These are phyloP conservation scores for Trypanosoma melophagium DNA, from an alignment of 208 protist species.

Conservation along the genomic window DNA sequence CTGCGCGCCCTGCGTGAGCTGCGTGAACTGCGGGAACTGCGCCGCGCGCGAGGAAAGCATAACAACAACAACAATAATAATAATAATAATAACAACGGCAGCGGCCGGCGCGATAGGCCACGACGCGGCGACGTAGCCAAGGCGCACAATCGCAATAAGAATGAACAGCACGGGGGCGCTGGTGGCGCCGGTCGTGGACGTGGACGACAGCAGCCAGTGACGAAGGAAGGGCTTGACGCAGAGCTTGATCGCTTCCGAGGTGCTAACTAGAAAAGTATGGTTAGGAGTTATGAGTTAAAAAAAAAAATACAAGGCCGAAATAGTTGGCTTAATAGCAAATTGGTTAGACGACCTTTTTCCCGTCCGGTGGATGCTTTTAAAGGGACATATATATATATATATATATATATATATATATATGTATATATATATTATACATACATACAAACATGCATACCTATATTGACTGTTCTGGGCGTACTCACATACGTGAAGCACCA, in stretches of 20 bases:
- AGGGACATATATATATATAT: background rate
- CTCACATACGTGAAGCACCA: background rate
- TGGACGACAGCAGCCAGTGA: constrained; percentile 26
- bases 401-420: background rate
- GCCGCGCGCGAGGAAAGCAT: background rate
- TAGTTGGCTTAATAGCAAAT: background rate
- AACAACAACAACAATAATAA: background rate
- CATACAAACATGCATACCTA: background rate
- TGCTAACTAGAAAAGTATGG: constrained; percentile 32
- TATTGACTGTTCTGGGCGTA: too few species aligned
- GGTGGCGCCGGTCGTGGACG: constrained; percentile 26
- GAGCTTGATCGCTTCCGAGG: constrained; percentile 79
- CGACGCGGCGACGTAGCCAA: constrained; percentile 23
- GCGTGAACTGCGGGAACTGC: constrained; percentile 15
- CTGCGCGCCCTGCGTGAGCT: constrained; percentile 20
- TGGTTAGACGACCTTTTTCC: too few species aligned
- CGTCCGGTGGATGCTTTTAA: too few species aligned
- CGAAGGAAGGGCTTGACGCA: constrained; percentile 69
- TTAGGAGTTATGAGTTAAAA: background rate
- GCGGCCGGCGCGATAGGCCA: background rate
- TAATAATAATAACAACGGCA: background rate
- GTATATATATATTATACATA: background rate
- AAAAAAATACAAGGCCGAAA: background rate
- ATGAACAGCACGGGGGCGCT: constrained; percentile 13
- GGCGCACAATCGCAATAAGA: constrained; percentile 23